These are phyloP conservation scores for Vaccinium myrtillus DNA, from an alignment of 148 eudicot genomes.

Conservation along the genomic window DNA sequence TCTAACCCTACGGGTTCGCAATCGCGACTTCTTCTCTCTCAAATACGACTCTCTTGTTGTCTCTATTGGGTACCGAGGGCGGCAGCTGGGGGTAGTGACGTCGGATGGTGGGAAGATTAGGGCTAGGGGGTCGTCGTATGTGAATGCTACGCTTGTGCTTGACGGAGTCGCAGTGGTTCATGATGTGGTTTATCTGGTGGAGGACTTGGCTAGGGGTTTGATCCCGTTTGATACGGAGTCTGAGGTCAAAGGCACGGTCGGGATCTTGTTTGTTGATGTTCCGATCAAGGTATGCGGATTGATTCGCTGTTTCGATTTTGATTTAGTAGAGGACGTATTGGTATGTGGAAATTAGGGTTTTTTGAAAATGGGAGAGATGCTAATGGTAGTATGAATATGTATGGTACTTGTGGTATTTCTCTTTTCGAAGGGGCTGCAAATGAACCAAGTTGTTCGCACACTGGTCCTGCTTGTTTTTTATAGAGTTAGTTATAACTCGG, in stretches of 20 bases:
- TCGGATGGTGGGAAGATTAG: conserved; percentile 35
- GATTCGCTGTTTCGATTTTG: neutral
- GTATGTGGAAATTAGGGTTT: neutral
- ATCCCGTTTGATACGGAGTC: conserved; percentile 58
- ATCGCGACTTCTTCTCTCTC: conserved; percentile 45
- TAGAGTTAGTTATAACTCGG: too few species aligned
- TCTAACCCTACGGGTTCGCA: conserved; percentile 36
- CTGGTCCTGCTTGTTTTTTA: too few species aligned
- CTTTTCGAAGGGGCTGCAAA: neutral
- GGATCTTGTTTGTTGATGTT: conserved; percentile 30
- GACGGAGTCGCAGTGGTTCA: conserved; percentile 51
- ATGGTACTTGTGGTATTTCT: neutral
- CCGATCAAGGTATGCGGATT: conserved; percentile 44
- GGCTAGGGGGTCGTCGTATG: conserved; percentile 39
- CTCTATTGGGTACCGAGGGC: conserved; percentile 40
- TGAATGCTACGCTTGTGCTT: conserved; percentile 40
- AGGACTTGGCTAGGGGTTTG: conserved; percentile 48
- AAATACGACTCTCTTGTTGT: conserved; percentile 32
- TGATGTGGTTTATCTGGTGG: conserved; percentile 49
- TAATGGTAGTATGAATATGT: neutral
- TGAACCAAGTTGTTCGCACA: too few species aligned
- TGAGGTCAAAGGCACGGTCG: conserved; percentile 28
- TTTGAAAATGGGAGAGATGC: neutral
- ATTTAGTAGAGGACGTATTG: neutral
- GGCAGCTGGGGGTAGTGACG: conserved; percentile 40